Evolutionary conservation across 768 basidiomycete species (phyloP), one percentile per base, ranked within the genome.

Genomic region (Mycena sanguinolenta): DNA sequence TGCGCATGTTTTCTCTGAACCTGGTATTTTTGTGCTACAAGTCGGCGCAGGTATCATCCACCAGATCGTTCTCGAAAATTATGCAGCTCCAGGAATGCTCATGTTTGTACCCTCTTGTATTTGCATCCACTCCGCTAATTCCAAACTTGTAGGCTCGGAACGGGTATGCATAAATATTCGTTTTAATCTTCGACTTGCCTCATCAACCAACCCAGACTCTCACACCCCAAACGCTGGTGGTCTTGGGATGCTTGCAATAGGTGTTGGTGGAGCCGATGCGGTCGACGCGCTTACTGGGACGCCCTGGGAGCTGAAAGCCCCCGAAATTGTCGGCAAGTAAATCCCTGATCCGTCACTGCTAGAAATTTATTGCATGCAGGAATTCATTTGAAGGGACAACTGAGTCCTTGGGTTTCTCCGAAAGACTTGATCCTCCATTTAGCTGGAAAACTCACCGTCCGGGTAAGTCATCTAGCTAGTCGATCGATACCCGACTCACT

Each of bases 141-240:
- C 21, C 57, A 34, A 60, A 46, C 63, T 61, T 53, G 49, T 71
- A 95, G 93, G 94, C 82, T 95, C 44, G 94, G 94, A 63, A 95
- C 94, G 75, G 94, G 93, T 93, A 74, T 72, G 74, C 59, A 28
- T 63, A 1, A 2, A 38, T 16, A 28, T n/a, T 39, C 12, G 53
- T 25, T 23, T 36, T 36, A 21, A 44, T 19, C 32, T 23, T 4
- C 2, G 38, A 52, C 19, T 55, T 71, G 21, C 74, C 63, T 69
- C 34, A 67, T 58, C 30, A 70, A 30, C 23, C 38, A 12, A 63
- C 66, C 72, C 79, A 90, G 97, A 99, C 80, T 97, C 95, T 27
- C 98, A 99, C 80, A 99, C 98, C 2, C 98, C 98, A 1, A 99
- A 99, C 79, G 98, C 98, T 60, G 96, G 97, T 64, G 98, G 98